Evolutionary conservation across 768 basidiomycete genomes (phyloP), one percentile per base, ranked within the genome.

Genomic region (Boletus pseudo-olivaceus): DNA sequence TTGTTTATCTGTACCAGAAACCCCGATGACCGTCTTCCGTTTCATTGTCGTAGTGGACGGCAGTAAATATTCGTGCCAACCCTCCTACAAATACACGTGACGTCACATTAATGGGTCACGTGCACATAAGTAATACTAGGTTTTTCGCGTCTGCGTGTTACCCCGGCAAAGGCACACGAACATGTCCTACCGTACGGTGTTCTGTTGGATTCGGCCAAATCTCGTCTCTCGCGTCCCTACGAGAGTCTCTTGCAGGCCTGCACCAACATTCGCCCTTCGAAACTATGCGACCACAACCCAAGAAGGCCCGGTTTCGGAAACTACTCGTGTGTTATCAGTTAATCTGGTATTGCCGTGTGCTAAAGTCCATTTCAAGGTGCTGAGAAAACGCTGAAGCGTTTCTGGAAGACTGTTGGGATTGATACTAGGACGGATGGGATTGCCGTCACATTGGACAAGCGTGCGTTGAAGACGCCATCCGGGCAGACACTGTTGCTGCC

Each of bases 361-460:
- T 60, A 15, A 58, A 42, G 20, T 45, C 32, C 49, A 45, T 55
- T 8, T 62, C 3, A 50, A 97, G 94, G 88, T 56, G 93, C 91
- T 11, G 92, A 97, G 71, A 81, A 83, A 37, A 89, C 91, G 2
- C 76, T 91, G 70, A 87, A 88, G 60, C 78, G 97, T 26, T 98
- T 98, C 68, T 99, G 97, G 97, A 94, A 93, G 66, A 82, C 81
- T 0, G 97, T 95, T n/a, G 82, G 81, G 17, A 76, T 98, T 51
- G 83, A 88, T 58, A 72, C 77, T 51, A 79, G 79, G 56, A 76
- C 72, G 6, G 75, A 80, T 55, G 70, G 73, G 32, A 72, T 84
- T 53, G 73, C 77, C 5, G 77, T 97, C 30, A 90, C 85, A 5
- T 77, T 98, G 47, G 95, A 97, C 74, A 81, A 81, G 60, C 83